Percentiles rank a stretch among this genome's conserved stretches.
phyloP scores from a whole-genome alignment of 1,284 basidiomycete genomes.

The Entoloma clypeatum region DNA sequence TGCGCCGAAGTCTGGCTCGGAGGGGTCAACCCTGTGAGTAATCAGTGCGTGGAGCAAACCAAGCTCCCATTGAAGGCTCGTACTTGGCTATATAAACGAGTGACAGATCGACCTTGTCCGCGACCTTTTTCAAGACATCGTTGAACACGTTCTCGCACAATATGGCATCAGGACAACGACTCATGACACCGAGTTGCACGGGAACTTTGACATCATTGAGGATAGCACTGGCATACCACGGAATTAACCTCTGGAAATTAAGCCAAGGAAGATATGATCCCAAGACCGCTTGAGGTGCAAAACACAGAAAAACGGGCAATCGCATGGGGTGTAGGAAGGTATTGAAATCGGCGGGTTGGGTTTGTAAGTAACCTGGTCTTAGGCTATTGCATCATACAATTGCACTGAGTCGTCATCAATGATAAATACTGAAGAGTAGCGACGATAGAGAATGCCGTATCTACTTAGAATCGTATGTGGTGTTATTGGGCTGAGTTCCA shows the following conservation, averaged over 20 bases:
- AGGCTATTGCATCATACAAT: too few species aligned
- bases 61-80: slow-evolving; percentile 25
- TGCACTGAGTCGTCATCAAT: too few species aligned
- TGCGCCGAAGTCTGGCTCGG: slow-evolving; percentile 67
- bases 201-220: slow-evolving; percentile 46
- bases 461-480: slow-evolving; percentile 12
- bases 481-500: slow-evolving; percentile 56
- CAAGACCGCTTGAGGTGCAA: slow-evolving; percentile 16
- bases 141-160: slow-evolving; percentile 79
- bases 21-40: slow-evolving; percentile 52
- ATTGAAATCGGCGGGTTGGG: too few species aligned
- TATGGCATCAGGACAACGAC: slow-evolving; percentile 73
- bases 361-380: too few species aligned
- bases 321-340: slow-evolving; percentile 13
- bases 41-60: slow-evolving; percentile 7
- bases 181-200: slow-evolving; percentile 71
- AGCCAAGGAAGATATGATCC: slow-evolving; percentile 10
- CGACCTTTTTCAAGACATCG: slow-evolving; percentile 59
- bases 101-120: slow-evolving; percentile 64
- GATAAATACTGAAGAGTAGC: too few species aligned
- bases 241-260: slow-evolving; percentile 13
- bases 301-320: slow-evolving; percentile 17
- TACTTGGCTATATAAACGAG: slow-evolving; percentile 75
- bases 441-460: too few species aligned
- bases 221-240: slow-evolving; percentile 9